phyloP scores from a whole-genome alignment of 2,329 filamentous ascomycete species.

The Ceratocystis destructans region DNA sequence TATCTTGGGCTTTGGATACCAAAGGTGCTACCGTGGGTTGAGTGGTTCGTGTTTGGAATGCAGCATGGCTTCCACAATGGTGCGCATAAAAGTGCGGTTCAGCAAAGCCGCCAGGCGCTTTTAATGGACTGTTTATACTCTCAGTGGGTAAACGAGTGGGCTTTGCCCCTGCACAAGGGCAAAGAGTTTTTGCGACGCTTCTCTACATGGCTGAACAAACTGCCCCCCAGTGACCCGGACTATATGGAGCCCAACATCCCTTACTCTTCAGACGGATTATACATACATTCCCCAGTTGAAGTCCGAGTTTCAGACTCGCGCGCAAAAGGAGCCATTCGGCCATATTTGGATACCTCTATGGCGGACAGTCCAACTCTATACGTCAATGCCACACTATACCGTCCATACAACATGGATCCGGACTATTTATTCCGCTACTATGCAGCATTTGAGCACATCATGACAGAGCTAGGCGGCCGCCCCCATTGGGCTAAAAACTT shows the following conservation, averaged over 20 bases:
- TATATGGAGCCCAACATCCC: slow-evolving; percentile 59
- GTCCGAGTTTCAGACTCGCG: slow-evolving; percentile 70
- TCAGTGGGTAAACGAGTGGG: slow-evolving; percentile 99
- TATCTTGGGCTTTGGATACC: slow-evolving; percentile 68
- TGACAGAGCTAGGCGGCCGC: slow-evolving; percentile 67
- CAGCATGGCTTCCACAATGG: slow-evolving; percentile 80
- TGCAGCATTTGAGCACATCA: slow-evolving; percentile 78
- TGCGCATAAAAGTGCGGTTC: slow-evolving; percentile 56
- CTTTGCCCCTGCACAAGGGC: slow-evolving; percentile 69
- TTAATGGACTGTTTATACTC: slow-evolving; percentile 96
- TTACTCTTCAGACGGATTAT: slow-evolving; percentile 63
- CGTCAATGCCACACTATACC: slow-evolving; percentile 79
- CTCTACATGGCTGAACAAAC: slow-evolving; percentile 66
- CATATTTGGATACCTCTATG: slow-evolving; percentile 55
- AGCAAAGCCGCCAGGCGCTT: slow-evolving; percentile 65
- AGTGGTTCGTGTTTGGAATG: slow-evolving; percentile 96
- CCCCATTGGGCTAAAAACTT: slow-evolving; percentile 97
- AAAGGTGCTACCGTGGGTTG: slow-evolving; percentile 68
- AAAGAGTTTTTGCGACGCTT: slow-evolving; percentile 76
- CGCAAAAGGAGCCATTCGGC: slow-evolving; percentile 26
- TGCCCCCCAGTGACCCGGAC: slow-evolving; percentile 46
- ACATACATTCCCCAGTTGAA: slow-evolving; percentile 81
- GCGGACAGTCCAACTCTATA: slow-evolving; percentile 62
- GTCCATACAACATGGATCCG: slow-evolving; percentile 65
- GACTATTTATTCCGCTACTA: slow-evolving; percentile 68